Percentiles rank a stretch among this genome's conserved stretches.
phyloP scores from a whole-genome alignment of 2,329 filamentous ascomycete species.

The Aspergillus quadricinctus region DNA sequence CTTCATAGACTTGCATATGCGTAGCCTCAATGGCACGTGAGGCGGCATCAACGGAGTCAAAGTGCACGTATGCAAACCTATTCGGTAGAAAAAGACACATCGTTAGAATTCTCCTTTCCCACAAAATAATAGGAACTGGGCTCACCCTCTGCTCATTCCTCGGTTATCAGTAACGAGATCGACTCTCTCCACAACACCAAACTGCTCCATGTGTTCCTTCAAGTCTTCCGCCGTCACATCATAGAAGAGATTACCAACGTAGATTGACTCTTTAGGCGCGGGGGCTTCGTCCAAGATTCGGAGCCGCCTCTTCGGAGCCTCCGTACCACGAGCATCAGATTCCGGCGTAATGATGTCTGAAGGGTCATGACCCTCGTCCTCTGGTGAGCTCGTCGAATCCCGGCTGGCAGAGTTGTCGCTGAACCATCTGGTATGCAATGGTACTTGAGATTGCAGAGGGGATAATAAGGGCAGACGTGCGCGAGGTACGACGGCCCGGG shows the following conservation, averaged over 20 bases:
- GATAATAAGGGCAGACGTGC: constrained; percentile 21
- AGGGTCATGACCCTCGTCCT: neutral
- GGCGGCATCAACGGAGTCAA: constrained; percentile 51
- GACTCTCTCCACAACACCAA: constrained; percentile 51
- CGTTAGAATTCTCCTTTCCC: neutral
- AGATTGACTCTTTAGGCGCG: constrained; percentile 49
- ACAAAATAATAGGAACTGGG: neutral
- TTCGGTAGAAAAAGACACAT: constrained; percentile 7
- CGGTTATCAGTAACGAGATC: constrained; percentile 57
- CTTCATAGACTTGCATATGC: constrained; percentile 59
- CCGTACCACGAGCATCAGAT: constrained; percentile 28
- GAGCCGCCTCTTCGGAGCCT: constrained; percentile 8
- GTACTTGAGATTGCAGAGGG: constrained; percentile 35
- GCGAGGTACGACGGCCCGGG: constrained; percentile 38
- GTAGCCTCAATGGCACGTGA: constrained; percentile 53
- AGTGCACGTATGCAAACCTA: constrained; percentile 66
- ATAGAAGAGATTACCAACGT: constrained; percentile 66
- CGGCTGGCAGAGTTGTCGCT: neutral
- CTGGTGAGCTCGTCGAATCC: neutral
- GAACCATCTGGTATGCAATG: constrained; percentile 38
- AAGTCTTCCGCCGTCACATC: constrained; percentile 61
- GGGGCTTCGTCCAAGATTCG: constrained; percentile 6
- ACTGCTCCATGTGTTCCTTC: constrained; percentile 55
- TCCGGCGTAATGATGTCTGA: constrained; percentile 14
- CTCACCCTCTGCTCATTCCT: constrained; percentile 66